phyloP scores from a whole-genome alignment of 768 basidiomycete genomes.

The Nidularia sp. region DNA sequence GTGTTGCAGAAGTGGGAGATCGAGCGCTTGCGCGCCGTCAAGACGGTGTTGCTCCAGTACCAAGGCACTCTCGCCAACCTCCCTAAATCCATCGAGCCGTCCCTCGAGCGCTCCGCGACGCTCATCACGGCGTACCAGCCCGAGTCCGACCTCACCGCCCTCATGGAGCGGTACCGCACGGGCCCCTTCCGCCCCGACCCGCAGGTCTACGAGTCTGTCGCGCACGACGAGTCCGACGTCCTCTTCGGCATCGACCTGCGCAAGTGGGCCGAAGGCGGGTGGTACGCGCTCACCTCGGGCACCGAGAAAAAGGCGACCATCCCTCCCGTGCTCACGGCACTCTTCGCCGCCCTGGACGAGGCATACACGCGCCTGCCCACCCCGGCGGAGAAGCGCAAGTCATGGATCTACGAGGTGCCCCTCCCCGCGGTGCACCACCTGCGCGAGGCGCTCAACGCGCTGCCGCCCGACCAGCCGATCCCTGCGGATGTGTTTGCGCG shows the following conservation, averaged over 20 bases:
- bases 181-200: constrained; percentile 88
- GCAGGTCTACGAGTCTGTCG: constrained; percentile 81
- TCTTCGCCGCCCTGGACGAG: constrained; percentile 60
- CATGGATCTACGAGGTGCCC: constrained; percentile 95
- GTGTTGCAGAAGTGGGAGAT: constrained; percentile 80
- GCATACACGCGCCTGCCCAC: constrained; percentile 57
- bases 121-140: constrained; percentile 84
- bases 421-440: constrained; percentile 80
- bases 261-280: constrained; percentile 86
- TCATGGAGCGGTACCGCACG: constrained; percentile 91
- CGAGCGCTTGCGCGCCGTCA: constrained; percentile 79
- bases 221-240: constrained; percentile 80
- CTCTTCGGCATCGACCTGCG: constrained; percentile 90
- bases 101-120: constrained; percentile 66
- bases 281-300: constrained; percentile 51
- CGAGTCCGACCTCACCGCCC: constrained; percentile 78
- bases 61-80: constrained; percentile 76
- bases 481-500: constrained; percentile 47
- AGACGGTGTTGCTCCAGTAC: constrained; percentile 85
- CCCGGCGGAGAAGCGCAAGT: constrained; percentile 79
- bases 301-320: constrained; percentile 58
- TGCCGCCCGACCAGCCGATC: constrained; percentile 56
- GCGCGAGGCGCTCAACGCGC: constrained; percentile 75
- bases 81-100: constrained; percentile 60
- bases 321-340: constrained; percentile 68